Conservation (phyloP, 768 basidiomycete genomes). For the Xerocomus spinulosus region DNA sequence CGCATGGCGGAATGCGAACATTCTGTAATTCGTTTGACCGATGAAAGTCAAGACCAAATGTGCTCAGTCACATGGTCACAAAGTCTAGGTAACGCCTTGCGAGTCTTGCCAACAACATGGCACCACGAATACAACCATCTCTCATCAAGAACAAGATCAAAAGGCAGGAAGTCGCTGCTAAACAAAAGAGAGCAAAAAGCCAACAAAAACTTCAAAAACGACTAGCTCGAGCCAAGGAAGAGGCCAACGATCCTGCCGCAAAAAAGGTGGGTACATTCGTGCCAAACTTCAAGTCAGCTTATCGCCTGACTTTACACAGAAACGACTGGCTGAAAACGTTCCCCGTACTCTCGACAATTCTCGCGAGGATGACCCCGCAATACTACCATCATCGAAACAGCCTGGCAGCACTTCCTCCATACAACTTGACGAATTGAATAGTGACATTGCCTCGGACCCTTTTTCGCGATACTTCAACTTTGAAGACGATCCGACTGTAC, state of each 20-base stretch:
- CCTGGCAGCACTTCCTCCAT: conserved; percentile 31
- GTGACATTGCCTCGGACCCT: conserved; percentile 68
- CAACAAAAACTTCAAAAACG: conserved; percentile 79
- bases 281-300: neutral
- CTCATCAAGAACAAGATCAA: conserved; percentile 85
- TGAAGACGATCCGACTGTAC: conserved; percentile 59
- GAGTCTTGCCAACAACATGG: conserved; percentile 35
- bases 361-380: conserved; percentile 69
- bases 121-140: conserved; percentile 58
- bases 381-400: conserved; percentile 31
- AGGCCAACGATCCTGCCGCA: conserved; percentile 66
- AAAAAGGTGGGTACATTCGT: conserved; percentile 59
- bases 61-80: conserved; percentile 15
- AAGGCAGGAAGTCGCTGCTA: conserved; percentile 70
- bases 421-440: conserved; percentile 55
- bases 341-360: conserved; percentile 93
- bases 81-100: neutral
- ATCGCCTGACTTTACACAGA: conserved; percentile 40
- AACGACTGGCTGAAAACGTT: conserved; percentile 79
- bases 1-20: conserved; percentile 23
- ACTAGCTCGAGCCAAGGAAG: conserved; percentile 72
- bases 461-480: conserved; percentile 76
- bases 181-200: conserved; percentile 70
- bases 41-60: neutral
- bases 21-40: no score